Conservation (phyloP, 2,329 filamentous ascomycete genomes). For the Moelleriella libera region DNA sequence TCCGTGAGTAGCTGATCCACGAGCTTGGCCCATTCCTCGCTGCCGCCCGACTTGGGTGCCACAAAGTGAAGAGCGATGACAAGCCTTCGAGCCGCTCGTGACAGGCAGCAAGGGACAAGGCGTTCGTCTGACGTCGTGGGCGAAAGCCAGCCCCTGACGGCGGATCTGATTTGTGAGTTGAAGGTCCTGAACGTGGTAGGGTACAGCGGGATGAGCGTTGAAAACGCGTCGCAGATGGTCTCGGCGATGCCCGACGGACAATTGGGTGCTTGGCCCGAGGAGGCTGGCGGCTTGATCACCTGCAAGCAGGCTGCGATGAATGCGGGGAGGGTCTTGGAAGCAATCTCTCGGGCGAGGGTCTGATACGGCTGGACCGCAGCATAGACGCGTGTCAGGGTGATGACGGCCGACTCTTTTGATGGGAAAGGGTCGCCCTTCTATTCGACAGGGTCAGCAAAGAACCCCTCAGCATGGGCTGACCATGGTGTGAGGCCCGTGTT, state of each 20-base stretch:
- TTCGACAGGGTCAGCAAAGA: neutral
- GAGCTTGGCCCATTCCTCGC: constrained; percentile 64
- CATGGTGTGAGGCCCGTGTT: neutral
- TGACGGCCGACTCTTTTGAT: constrained; percentile 62
- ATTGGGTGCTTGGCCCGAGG: constrained; percentile 11
- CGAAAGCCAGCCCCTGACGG: constrained; percentile 46
- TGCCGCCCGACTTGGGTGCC: constrained; percentile 62
- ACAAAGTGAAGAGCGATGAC: constrained; percentile 64
- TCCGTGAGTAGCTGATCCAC: constrained; percentile 47
- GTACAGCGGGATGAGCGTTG: constrained; percentile 62
- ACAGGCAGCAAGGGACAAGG: constrained; percentile 36
- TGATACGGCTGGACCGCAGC: constrained; percentile 68
- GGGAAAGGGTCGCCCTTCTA: constrained; percentile 65
- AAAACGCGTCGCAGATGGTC: constrained; percentile 57
- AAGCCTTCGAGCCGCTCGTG: constrained; percentile 46
- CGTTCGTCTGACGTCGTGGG: constrained; percentile 41
- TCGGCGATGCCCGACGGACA: constrained; percentile 41
- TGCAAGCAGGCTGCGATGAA: constrained; percentile 64
- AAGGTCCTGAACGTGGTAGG: constrained; percentile 73
- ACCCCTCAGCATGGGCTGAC: neutral
- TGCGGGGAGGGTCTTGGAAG: constrained; percentile 62
- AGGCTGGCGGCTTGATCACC: constrained; percentile 35
- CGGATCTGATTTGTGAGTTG: constrained; percentile 49
- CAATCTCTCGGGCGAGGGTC: constrained; percentile 75
- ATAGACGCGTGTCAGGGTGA: constrained; percentile 74